A percentile compares a stretch with the other conserved stretches of the same genome.
Evolutionary conservation across 2,329 filamentous ascomycete genomes (phyloP).

Genomic region (Nigrograna mackinnonii): DNA sequence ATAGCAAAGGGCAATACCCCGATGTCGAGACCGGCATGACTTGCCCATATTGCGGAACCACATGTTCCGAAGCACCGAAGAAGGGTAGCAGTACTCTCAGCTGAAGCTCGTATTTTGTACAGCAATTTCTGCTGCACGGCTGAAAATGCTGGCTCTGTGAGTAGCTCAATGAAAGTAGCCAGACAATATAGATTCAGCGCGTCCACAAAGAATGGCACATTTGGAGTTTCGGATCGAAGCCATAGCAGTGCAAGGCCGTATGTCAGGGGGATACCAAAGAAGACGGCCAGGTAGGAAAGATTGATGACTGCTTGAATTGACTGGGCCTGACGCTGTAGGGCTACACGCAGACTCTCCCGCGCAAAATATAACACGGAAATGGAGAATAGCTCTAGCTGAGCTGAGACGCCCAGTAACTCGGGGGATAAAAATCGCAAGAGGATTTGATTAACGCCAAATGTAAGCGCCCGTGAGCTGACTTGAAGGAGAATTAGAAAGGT

Average conservation of each 20-base stretch:
- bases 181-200: slow-evolving; percentile 59
- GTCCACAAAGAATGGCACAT: slow-evolving; percentile 66
- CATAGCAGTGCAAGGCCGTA: slow-evolving; percentile 70
- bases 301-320: slow-evolving; percentile 80
- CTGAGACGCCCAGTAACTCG: slow-evolving; percentile 78
- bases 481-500: slow-evolving; percentile 88
- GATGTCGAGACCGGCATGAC: slow-evolving; percentile 54
- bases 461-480: slow-evolving; percentile 81
- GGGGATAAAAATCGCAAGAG: slow-evolving; percentile 88
- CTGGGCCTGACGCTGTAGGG: slow-evolving; percentile 75
- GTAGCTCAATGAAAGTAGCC: slow-evolving; percentile 72
- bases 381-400: slow-evolving; percentile 91
- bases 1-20: slow-evolving; percentile 88
- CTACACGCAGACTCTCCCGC: slow-evolving; percentile 87
- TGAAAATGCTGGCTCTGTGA: slow-evolving; percentile 87
- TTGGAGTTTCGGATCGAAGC: slow-evolving; percentile 54
- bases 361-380: slow-evolving; percentile 94
- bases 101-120: slow-evolving; percentile 78
- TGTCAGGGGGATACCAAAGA: slow-evolving; percentile 68
- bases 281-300: slow-evolving; percentile 77
- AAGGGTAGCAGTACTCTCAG: slow-evolving; percentile 83
- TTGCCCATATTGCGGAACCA: slow-evolving; percentile 67
- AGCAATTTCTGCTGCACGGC: slow-evolving; percentile 80
- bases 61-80: slow-evolving; percentile 77
- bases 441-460: slow-evolving; percentile 89